These are phyloP conservation scores for Xylaria sp. DNA, from an alignment of 2,329 filamentous ascomycete genomes.

Conservation along the genomic window DNA sequence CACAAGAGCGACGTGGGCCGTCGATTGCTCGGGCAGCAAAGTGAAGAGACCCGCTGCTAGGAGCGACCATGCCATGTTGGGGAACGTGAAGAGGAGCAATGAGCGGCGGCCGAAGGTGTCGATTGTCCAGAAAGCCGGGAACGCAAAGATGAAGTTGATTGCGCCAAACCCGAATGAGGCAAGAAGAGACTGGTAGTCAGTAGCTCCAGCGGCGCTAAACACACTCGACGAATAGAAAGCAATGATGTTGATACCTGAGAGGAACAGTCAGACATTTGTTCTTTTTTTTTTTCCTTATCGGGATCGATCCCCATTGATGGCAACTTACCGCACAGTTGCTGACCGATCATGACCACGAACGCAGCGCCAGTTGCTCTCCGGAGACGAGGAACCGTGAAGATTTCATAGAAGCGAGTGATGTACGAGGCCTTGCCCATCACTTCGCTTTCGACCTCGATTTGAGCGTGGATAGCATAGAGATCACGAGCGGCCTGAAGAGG, in stretches of 20 bases:
- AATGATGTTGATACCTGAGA: conserved; percentile 57
- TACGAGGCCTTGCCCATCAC: conserved; percentile 50
- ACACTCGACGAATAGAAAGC: conserved; percentile 68
- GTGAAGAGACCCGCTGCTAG: conserved; percentile 56
- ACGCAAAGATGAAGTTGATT: conserved; percentile 61
- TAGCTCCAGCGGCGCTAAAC: conserved; percentile 52
- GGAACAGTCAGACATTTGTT: background rate
- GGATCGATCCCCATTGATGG: background rate
- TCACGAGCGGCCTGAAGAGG: conserved; percentile 55
- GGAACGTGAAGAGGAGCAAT: conserved; percentile 60
- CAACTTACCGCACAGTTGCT: conserved; percentile 56
- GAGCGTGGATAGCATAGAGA: conserved; percentile 59
- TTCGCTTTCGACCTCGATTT: conserved; percentile 56
- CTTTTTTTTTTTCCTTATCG: background rate
- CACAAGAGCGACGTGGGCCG: conserved; percentile 40
- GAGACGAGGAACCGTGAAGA: conserved; percentile 63
- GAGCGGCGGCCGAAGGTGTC: conserved; percentile 59
- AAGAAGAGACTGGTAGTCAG: conserved; percentile 49
- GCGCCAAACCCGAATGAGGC: conserved; percentile 61
- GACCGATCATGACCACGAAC: conserved; percentile 72
- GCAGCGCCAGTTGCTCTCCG: conserved; percentile 70
- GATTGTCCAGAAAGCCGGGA: conserved; percentile 59
- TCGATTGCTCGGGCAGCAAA: conserved; percentile 36
- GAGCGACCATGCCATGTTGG: conserved; percentile 64
- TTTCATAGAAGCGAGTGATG: conserved; percentile 55